Evolutionary conservation across 2,329 filamentous ascomycete genomes (phyloP).

Genomic region (Scopulariopsis brevicaulis): DNA sequence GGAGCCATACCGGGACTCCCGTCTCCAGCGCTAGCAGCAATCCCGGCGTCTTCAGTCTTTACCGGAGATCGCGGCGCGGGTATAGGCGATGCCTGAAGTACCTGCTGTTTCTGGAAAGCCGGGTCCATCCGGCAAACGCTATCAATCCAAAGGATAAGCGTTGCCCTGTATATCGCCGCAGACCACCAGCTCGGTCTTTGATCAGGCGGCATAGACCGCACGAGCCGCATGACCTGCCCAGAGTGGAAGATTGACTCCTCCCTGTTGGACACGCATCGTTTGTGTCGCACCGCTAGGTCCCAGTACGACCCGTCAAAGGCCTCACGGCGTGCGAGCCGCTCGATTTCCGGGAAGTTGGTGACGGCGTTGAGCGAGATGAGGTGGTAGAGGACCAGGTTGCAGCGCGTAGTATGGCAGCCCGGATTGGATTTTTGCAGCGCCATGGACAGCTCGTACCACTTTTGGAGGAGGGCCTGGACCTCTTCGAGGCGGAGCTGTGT

Average conservation of each 20-base stretch:
- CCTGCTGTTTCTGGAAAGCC: slow-evolving; percentile 17
- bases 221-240: slow-evolving; percentile 52
- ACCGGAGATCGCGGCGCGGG: slow-evolving; percentile 2
- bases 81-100: slow-evolving; percentile 7
- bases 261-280: slow-evolving; percentile 50
- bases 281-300: slow-evolving; percentile 42
- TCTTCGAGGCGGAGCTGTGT: slow-evolving; percentile 52
- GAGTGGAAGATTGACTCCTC: slow-evolving; percentile 57
- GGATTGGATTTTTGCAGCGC: slow-evolving; percentile 42
- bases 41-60: slow-evolving; percentile 5
- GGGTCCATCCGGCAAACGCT: slow-evolving; percentile 25
- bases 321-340: slow-evolving; percentile 53
- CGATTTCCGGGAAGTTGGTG: slow-evolving; percentile 56
- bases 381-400: slow-evolving; percentile 59
- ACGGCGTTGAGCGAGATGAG: slow-evolving; percentile 59
- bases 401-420: slow-evolving; percentile 47
- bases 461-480: slow-evolving; percentile 49
- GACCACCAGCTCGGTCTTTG: slow-evolving; percentile 60
- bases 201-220: slow-evolving; percentile 47
- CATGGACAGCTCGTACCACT: slow-evolving; percentile 57
- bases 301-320: slow-evolving; percentile 42
- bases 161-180: slow-evolving; percentile 57
- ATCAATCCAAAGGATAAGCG: slow-evolving; percentile 51
- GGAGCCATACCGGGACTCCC: slow-evolving; percentile 17
- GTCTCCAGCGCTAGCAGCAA: slow-evolving; percentile 1